Evolutionary conservation across 352 stramenopile species (phyloP), one percentile per base, ranked within the genome.

Genomic region (Phytopythium sindhum): DNA sequence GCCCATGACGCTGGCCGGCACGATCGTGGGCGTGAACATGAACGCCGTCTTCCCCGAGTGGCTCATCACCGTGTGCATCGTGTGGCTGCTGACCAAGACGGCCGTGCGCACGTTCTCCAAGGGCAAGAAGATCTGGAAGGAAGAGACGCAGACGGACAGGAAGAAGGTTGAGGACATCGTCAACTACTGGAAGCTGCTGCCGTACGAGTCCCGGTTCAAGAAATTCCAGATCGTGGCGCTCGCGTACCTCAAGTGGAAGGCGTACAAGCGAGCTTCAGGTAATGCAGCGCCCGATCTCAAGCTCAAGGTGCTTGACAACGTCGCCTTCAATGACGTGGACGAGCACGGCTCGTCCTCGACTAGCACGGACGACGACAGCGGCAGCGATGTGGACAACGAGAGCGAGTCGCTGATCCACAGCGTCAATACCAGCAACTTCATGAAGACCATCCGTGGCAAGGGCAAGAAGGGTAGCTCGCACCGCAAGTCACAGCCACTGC

Each of bases 11-110:
- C 76, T 95, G 10, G 86, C 86, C 0, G 84, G 86, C 33, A 95
- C 86, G n/a, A 93, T 93, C 66, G 86, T 93, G 35, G 86, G 86
- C 54, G 86, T 95, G 41, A 90, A 90, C 69, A 84, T 95, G 76
- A 95, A 93, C 70, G 84, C 82, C 6, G 79, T 84, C 7, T 93
- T 90, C 54, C 86, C 86, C 11, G 84, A 95, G 69, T 95, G 84
- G 82, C 74, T 95, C 51, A 91, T 93, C 59, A 91, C 81, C 0
- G 62, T 92, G 19, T 86, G 81, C 57, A 89, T 95, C 33, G 84
- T 95, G 45, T 85, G 67, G 72, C 67, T 95, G 55, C 72, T 95
- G 15, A 88, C 77, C 19, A 89, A 88, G 68, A 93, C 86, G 0
- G 77, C 70, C 8, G 26, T 83, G 42, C 80, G 86, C 42, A 95